Evolutionary conservation across 306 rosid genomes (phyloP).

Genomic region (Prinsepia uniflora): DNA sequence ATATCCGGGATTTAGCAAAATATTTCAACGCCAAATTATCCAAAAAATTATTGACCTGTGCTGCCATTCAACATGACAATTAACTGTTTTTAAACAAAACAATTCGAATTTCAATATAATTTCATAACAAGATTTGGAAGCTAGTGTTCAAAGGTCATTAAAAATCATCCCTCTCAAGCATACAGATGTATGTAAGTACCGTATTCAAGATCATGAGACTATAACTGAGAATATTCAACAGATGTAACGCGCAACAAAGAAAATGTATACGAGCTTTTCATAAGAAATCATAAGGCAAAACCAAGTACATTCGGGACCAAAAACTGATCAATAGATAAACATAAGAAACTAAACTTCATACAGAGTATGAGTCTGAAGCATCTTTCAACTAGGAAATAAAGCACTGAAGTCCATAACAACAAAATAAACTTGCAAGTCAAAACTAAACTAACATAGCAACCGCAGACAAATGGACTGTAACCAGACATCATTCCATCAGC

Average conservation of each 20-base stretch:
- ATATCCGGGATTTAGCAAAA: too few species aligned
- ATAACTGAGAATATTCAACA: too few species aligned
- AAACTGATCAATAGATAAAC: conserved; percentile 8
- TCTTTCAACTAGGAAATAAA: conserved; percentile 16
- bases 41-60: too few species aligned
- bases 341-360: conserved; percentile 12
- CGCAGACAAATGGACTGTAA: conserved; percentile 8
- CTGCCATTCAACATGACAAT: too few species aligned
- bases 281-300: neutral
- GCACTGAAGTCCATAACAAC: conserved; percentile 37
- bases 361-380: conserved; percentile 29
- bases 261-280: neutral
- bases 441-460: conserved; percentile 40
- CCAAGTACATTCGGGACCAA: neutral
- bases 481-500: conserved; percentile 18
- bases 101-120: too few species aligned
- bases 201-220: too few species aligned
- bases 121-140: too few species aligned
- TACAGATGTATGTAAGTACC: too few species aligned
- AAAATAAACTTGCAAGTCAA: conserved; percentile 36
- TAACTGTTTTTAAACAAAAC: too few species aligned
- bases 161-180: too few species aligned
- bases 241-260: neutral
- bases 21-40: too few species aligned
- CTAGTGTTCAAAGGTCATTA: too few species aligned